Evolutionary conservation across 2,329 filamentous ascomycete genomes (phyloP), one percentile per base, ranked within the genome.

Genomic region (Scolecobasidium constrictum): DNA sequence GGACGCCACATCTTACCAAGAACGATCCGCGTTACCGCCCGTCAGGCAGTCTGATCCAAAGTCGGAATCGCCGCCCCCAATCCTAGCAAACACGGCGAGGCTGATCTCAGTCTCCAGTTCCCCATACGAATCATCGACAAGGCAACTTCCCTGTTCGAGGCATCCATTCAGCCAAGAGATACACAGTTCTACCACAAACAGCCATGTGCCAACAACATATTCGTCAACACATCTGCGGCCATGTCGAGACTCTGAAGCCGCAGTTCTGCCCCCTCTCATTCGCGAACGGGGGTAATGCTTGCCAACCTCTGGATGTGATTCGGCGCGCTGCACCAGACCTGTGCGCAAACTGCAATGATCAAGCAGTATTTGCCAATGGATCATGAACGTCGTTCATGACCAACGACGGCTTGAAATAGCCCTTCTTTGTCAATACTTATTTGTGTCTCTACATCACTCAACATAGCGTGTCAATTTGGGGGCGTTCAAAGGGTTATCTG

Each of bases 191-290:
- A 39, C 15, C 7, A 12, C 15, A n/a, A 22, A 12, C 19, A n/a
- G 26, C 39, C 4, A 47, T 47, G 45, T 47, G 45, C 16, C 37
- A 44, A 17, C 37, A 47, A 37, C 35, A 40, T 37, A 22, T 42
- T 18, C 23, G 45, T 16, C 3, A 38, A 6, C 38, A 40, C 20
- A 22, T 38, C 12, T 47, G 45, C 34, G 33, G 43, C 12, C 45
- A 47, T 36, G 18, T 17, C 17, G 36, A 47, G 16, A 38, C 33
- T 3, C 21, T 45, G 6, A 45, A 45, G 20, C 22, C 38, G 9
- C 37, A 35, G 19, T 45, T 31, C 20, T 45, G 43, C 22, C 43
- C 43, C 15, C 43, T 43, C 31, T 43, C 42, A 16, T 23, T 43
- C 12, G 17, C 35, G n/a, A 43, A 43, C 31, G 35, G 42, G 18